Percentiles rank a stretch among this genome's conserved stretches.
These are phyloP conservation scores for Colletotrichum kahawae DNA, from an alignment of 2,329 filamentous ascomycete genomes.

Conservation along the genomic window DNA sequence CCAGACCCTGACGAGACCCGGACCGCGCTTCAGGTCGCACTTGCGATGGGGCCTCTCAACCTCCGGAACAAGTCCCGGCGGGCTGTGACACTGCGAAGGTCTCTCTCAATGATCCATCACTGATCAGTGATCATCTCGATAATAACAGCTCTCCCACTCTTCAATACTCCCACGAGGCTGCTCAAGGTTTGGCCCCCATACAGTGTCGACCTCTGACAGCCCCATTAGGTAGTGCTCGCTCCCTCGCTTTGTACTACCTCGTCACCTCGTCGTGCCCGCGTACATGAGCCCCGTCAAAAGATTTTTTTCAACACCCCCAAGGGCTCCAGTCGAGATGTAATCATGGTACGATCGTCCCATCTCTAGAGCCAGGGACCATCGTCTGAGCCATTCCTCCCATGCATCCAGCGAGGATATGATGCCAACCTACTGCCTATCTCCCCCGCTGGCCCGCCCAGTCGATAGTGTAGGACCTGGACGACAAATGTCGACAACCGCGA, in stretches of 20 bases:
- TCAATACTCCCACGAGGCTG: background rate
- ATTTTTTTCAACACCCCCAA: background rate
- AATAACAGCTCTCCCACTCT: background rate
- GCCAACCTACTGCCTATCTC: background rate
- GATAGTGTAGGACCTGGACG: background rate
- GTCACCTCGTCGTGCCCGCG: too few relatives aligned
- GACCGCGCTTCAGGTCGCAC: background rate
- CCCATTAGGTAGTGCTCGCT: background rate
- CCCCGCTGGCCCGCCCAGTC: background rate
- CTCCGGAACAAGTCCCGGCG: conserved; percentile 10
- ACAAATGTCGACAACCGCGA: background rate
- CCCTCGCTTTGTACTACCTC: background rate
- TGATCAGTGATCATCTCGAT: background rate
- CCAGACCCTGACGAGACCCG: background rate
- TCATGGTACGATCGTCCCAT: conserved; percentile 14
- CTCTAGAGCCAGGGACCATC: background rate
- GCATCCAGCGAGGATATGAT: background rate
- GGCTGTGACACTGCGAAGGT: background rate
- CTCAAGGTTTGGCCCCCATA: background rate
- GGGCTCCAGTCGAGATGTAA: conserved; percentile 1
- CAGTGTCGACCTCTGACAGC: background rate
- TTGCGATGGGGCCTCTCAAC: background rate
- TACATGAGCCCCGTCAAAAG: background rate
- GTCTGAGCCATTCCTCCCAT: background rate
- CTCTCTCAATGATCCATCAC: background rate